Evolutionary conservation across 2,329 filamentous ascomycete genomes (phyloP), one percentile per base, ranked within the genome.

Genomic region (Alternaria triticina): DNA sequence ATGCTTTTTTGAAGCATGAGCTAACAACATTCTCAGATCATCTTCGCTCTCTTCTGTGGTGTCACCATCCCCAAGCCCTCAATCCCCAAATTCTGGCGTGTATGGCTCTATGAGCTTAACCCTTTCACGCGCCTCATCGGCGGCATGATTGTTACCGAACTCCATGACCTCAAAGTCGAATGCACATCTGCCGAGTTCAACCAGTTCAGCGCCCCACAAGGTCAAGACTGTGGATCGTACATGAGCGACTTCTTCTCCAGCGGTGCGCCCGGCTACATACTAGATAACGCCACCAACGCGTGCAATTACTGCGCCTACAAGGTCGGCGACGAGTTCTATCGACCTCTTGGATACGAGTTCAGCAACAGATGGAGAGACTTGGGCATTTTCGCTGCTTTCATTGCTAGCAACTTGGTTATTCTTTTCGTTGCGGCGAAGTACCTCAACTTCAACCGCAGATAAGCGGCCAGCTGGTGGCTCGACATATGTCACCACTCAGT

Each of bases 271-370:
- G 93, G 93, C 0, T 96, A 96, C 70, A 77, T 97, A 3, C 83
- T 87, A 40, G 83, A 89, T 71, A 90, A 91, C 68, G 83, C 84
- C 2, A 92, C 91, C 0, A 86, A 82, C 50, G 81, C 84, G 22
- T 97, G 94, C 81, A 83, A 90, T 73, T 97, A 96, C 82, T 97
- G 94, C 75, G 91, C 93, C 0, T 96, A 89, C 82, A 89, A 86
- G 65, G 82, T 92, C 12, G 94, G 93, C 28, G 91, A 97, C 68
- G 85, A 97, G 81, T 97, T 95, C 74, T 96, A 92, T 75, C 75
- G 82, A 57, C 85, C 87, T 0, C 85, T 96, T 17, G 85, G 86
- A 3, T 86, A 96, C 73, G 82, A 81, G 3, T 97, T 90, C 71
- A 82, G 83, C 46, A 80, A 91, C 67, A 83, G 93, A 15, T 97